Evolutionary conservation across 176 grass and related monocot species (phyloP), one percentile per base, ranked within the genome.

Genomic region (Elymus sibiricus): DNA sequence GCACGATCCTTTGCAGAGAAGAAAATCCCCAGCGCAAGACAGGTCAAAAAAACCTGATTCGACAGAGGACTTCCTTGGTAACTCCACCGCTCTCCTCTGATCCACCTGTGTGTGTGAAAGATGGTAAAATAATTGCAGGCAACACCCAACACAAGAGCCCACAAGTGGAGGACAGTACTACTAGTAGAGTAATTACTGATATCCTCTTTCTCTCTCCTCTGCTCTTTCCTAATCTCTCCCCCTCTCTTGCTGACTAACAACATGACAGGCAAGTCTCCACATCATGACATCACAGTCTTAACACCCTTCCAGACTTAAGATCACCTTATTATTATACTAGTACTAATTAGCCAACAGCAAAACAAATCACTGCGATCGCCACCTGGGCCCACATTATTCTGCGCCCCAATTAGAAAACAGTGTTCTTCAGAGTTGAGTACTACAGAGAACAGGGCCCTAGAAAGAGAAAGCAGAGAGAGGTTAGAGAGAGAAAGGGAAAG

Each of bases 371-470:
- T 76, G 27, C 61, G 34, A 19, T 56, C 60, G 88, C 49, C 83
- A 82, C 78, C 86, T 81, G 70, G 19, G 63, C 76, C 29, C 58
- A 76, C 24, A 88, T 88, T 79, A 85, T 90, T 87, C 85, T 9
- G 37, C 11, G 42, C 4, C 75, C 7, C 60, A 38, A 86, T 68
- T 22, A 38, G 31, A 66, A 74, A 35, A 37, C 35, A 14, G 47
- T 9, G 21, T 35, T 56, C 60, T 13, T 89, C 39, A 25, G 26
- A 43, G 80, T 67, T 6, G 56, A 79, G 74, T 47, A 79, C 67
- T 47, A 79, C 67, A 81, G 69, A 51, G 47, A 64, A 63, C 47
- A 82, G 16, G 70, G 10, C 43, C 58, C 34, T 76, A 80, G 75
- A 83, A 55, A 86, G 72, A 78, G 63, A 88, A 83, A 88, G 80